Evolutionary conservation across 176 grass and related monocot species (phyloP).

Genomic region (Poa pratensis): DNA sequence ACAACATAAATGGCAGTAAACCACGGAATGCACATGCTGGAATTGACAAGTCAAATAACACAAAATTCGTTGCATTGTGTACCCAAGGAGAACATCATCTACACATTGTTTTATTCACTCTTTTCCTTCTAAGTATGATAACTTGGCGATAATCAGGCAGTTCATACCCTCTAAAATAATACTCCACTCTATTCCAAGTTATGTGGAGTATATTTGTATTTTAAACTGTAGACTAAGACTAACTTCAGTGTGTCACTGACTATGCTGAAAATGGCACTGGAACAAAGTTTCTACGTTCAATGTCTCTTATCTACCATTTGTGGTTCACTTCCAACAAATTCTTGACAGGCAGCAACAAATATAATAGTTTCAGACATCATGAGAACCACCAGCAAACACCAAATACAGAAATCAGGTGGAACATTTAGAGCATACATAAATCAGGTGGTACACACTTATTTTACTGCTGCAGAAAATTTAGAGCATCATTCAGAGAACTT

Average conservation of each 20-base stretch:
- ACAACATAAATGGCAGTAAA: conserved; percentile 1
- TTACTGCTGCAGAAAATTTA: too few relatives aligned
- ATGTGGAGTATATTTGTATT: neutral
- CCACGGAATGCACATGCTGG: neutral
- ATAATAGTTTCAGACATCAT: neutral
- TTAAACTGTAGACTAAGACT: neutral
- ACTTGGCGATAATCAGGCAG: neutral
- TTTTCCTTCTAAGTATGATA: conserved; percentile 9
- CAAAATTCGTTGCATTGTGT: neutral
- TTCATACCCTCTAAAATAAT: conserved; percentile 23
- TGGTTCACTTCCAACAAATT: conserved; percentile 10
- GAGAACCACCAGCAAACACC: too few relatives aligned
- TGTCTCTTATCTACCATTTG: neutral
- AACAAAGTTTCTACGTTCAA: neutral
- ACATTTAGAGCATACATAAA: too few relatives aligned
- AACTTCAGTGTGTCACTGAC: neutral
- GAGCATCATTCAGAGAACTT: too few relatives aligned
- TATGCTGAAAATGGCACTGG: neutral
- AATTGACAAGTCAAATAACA: neutral
- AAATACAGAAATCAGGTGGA: too few relatives aligned
- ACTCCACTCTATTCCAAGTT: too few relatives aligned
- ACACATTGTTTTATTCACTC: neutral
- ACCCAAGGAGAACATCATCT: conserved; percentile 23
- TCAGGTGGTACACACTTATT: too few relatives aligned
- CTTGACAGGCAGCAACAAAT: neutral